A percentile compares a stretch with the other conserved stretches of the same genome.
These are phyloP conservation scores for Rhodotorula babjevae DNA, from an alignment of 768 basidiomycete genomes.

Conservation along the genomic window DNA sequence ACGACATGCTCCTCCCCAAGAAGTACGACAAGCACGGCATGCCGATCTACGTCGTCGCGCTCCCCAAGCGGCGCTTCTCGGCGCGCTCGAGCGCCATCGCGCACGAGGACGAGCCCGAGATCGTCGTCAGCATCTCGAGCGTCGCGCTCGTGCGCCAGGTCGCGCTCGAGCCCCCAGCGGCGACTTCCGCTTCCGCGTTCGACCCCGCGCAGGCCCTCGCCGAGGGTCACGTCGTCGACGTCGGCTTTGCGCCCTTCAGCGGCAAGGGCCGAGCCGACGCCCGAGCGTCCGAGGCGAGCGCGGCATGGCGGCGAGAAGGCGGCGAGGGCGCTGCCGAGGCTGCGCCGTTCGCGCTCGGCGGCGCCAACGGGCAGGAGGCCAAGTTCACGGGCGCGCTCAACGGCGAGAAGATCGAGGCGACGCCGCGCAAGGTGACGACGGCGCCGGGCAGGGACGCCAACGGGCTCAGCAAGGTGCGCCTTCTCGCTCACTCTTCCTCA, in stretches of 20 bases:
- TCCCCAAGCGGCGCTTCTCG: neutral
- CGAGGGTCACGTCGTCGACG: neutral
- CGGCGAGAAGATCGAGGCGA: conserved; percentile 28
- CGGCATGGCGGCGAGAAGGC: neutral
- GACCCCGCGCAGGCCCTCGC: neutral
- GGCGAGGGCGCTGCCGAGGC: neutral
- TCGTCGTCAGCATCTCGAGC: conserved; percentile 19
- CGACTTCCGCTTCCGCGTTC: too few species aligned
- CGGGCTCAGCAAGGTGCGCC: conserved; percentile 9
- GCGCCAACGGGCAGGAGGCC: conserved; percentile 52
- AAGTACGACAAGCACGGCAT: conserved; percentile 24
- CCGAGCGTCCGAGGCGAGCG: neutral
- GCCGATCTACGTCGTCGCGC: conserved; percentile 4
- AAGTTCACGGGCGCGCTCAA: conserved; percentile 76
- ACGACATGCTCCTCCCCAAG: conserved; percentile 45
- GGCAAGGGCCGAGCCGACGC: neutral
- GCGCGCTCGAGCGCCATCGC: neutral
- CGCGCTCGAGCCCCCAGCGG: neutral
- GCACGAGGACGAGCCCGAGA: neutral
- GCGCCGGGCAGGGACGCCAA: conserved; percentile 18
- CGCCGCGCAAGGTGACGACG: conserved; percentile 28
- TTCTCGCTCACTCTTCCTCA: neutral
- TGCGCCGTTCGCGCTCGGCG: neutral
- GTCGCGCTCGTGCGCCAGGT: neutral
- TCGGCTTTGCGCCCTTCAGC: neutral